These are phyloP conservation scores for Wickerhamiella parazyma DNA, from an alignment of 805 yeast species.

Conservation along the genomic window DNA sequence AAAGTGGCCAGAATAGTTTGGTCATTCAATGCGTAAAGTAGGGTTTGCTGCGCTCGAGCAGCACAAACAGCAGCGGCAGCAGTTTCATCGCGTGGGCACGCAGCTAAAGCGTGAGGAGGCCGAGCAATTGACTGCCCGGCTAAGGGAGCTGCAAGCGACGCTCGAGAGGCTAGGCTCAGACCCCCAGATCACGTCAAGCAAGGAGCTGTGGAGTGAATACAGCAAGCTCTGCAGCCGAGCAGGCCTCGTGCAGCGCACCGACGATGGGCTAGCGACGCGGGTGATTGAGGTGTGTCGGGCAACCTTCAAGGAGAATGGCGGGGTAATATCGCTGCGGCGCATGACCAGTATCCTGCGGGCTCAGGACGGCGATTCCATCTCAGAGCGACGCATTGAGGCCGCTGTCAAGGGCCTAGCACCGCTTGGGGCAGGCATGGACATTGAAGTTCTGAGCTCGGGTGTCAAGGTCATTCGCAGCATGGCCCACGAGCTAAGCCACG, in stretches of 20 bases:
- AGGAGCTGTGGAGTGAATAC: slow-evolving; percentile 56
- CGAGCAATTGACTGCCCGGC: slow-evolving; percentile 51
- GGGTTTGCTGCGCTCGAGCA: slow-evolving; percentile 14
- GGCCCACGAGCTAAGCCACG: slow-evolving; percentile 51
- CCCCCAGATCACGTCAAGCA: slow-evolving; percentile 47
- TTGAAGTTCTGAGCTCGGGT: slow-evolving; percentile 36
- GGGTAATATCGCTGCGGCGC: slow-evolving; percentile 52
- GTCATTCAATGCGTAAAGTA: slow-evolving; percentile 8
- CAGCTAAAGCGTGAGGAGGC: slow-evolving; percentile 25
- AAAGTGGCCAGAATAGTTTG: background rate
- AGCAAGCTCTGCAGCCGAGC: slow-evolving; percentile 62
- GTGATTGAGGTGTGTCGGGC: slow-evolving; percentile 63
- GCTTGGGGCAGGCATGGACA: slow-evolving; percentile 60
- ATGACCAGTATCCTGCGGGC: slow-evolving; percentile 28
- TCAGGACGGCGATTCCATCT: slow-evolving; percentile 8
- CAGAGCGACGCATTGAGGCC: slow-evolving; percentile 40
- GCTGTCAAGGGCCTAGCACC: slow-evolving; percentile 40
- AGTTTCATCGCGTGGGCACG: slow-evolving; percentile 10
- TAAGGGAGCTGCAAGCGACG: slow-evolving; percentile 64
- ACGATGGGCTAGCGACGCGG: slow-evolving; percentile 49
- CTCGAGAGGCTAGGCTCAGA: slow-evolving; percentile 68
- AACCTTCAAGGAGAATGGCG: slow-evolving; percentile 68
- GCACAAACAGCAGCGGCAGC: slow-evolving; percentile 3
- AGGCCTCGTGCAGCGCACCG: slow-evolving; percentile 43
- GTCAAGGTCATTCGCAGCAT: slow-evolving; percentile 46